Percentiles rank a stretch among this genome's conserved stretches.
Conservation (phyloP, 495 filamentous ascomycete genomes). For the Zalerion maritima region DNA sequence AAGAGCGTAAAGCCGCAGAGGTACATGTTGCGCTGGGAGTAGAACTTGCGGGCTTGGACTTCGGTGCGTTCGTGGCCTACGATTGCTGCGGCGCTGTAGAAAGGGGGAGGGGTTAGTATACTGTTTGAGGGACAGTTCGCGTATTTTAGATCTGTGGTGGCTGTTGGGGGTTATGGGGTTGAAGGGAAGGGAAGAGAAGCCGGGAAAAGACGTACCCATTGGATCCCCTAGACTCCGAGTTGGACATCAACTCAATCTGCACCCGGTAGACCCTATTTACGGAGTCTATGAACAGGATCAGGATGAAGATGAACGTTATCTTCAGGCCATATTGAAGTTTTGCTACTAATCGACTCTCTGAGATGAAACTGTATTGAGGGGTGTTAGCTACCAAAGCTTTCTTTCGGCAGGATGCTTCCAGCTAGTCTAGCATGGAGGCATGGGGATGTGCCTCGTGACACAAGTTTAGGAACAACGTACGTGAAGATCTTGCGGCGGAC, state of each 20-base stretch:
- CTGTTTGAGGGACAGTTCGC: background rate
- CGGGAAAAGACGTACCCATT: slow-evolving; percentile 8
- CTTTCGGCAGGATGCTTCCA: background rate
- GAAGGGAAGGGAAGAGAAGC: slow-evolving; percentile 3
- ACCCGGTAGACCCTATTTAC: slow-evolving; percentile 98
- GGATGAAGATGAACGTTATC: slow-evolving; percentile 97
- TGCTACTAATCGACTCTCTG: slow-evolving; percentile 56
- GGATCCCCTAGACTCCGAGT: slow-evolving; percentile 28
- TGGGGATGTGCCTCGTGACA: no score
- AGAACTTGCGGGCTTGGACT: slow-evolving; percentile 98
- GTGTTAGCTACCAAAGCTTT: background rate
- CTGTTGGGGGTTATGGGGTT: background rate
- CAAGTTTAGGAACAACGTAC: slow-evolving; percentile 29
- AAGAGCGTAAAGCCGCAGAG: slow-evolving; percentile 98
- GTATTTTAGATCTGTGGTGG: slow-evolving; percentile 1
- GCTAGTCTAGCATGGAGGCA: background rate
- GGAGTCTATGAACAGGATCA: slow-evolving; percentile 95
- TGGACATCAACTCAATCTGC: slow-evolving; percentile 63
- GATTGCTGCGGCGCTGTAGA: slow-evolving; percentile 46
- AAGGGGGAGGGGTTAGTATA: slow-evolving; percentile 12
- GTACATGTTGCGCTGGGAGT: slow-evolving; percentile 99
- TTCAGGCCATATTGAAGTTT: slow-evolving; percentile 42
- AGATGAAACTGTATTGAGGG: slow-evolving; percentile 42
- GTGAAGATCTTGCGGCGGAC: slow-evolving; percentile 79
- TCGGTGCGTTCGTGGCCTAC: slow-evolving; percentile 89